Base-by-base conservation (phyloP, 2,329 filamentous ascomycete genomes). In the Fusarium sp. region DNA sequence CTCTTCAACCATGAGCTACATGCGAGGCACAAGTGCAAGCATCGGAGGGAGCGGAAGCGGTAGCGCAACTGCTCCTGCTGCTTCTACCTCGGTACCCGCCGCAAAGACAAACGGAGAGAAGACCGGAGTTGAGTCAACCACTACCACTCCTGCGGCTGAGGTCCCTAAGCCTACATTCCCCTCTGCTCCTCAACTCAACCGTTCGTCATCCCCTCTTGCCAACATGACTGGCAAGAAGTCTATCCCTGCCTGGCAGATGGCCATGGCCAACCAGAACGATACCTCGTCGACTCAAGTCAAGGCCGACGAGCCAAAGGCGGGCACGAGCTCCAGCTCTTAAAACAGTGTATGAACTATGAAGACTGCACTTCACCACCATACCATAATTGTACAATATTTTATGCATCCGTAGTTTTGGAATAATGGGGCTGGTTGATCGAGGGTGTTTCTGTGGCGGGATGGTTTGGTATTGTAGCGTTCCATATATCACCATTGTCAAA, bases 201-300 rank as follows among this genome's bases (percentile, higher is more conserved):
- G 76, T 39, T 53, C 64, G 11, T 76, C 69, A 33, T 84, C 61
- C 81, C 84, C 57, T 80, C 62, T 64, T 23, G 68, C 73, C 43
- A 60, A 69, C 46, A 71, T 85, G 36, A 73, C 78, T 15, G 80
- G 79, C 33, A 89, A 86, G 79, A 90, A 91, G 13, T 88, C 90
- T 13, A 94, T 94, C 69, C 91, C 91, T 6, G 87, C 91, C 6
- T 94, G 91, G 91, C 91, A 94, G 79, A 86, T 93, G 84, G 90
- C 90, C 46, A 88, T 89, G 75, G 83, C 88, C 31, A 88, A 85
- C 72, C 87, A 85, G 77, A 75, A 74, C 58, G 71, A 65, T n/a
- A 67, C 70, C 6, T 69, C 76, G 11, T 68, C 76, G 21, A 66
- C 75, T 11, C 58, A 72, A 40, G 72, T 73, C 42, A 70, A 72